These are phyloP conservation scores for Vicia faba DNA, from an alignment of 306 rosid genomes.

Conservation along the genomic window DNA sequence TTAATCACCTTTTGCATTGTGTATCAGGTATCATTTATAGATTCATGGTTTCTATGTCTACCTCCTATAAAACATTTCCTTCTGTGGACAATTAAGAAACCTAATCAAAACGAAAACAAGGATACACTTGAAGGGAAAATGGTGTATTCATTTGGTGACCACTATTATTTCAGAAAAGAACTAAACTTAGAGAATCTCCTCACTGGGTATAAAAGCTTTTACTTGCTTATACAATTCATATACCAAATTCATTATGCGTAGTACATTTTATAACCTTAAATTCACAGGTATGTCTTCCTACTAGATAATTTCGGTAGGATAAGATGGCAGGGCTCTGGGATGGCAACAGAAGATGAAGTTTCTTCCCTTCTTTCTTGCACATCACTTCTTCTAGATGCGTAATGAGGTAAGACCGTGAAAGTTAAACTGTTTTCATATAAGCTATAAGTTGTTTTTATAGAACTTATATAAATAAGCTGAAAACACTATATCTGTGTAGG, in stretches of 20 bases:
- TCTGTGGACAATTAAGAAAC: slow-evolving; percentile 71
- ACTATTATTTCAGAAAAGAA: slow-evolving; percentile 92
- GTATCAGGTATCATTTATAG: slow-evolving; percentile 76
- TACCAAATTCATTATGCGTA: neutral
- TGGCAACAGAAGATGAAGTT: slow-evolving; percentile 68
- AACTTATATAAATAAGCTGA: no score
- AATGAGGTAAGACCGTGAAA: slow-evolving; percentile 42
- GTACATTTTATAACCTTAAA: slow-evolving; percentile 21
- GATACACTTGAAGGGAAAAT: slow-evolving; percentile 53
- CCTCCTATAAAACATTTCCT: slow-evolving; percentile 65
- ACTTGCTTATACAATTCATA: slow-evolving; percentile 28
- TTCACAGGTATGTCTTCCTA: slow-evolving; percentile 67
- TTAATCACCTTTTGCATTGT: slow-evolving; percentile 19
- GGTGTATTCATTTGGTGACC: slow-evolving; percentile 85
- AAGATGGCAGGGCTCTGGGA: slow-evolving; percentile 92
- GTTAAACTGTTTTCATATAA: no score
- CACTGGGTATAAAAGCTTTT: slow-evolving; percentile 63
- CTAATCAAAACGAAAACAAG: slow-evolving; percentile 45
- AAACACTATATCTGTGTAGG: neutral
- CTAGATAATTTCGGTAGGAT: slow-evolving; percentile 89
- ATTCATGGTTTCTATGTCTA: slow-evolving; percentile 64
- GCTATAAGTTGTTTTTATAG: no score
- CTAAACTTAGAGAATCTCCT: slow-evolving; percentile 73
- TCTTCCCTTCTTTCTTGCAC: slow-evolving; percentile 72
- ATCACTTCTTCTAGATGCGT: slow-evolving; percentile 56